phyloP scores from a whole-genome alignment of 1,284 basidiomycete genomes.

The Mycena citricolor region DNA sequence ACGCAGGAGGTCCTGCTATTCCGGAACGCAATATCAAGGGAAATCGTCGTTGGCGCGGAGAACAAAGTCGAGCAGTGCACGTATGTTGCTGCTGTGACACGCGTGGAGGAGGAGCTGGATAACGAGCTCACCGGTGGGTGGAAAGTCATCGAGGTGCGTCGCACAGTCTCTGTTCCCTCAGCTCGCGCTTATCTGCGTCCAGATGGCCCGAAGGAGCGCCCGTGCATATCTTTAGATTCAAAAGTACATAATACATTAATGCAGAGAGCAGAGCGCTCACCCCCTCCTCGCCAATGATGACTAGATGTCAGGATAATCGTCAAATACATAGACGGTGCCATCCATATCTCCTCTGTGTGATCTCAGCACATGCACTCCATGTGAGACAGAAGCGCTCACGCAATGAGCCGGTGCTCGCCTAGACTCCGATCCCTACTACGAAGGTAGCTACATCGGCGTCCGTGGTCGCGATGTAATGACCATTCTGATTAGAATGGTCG shows the following conservation, averaged over 20 bases:
- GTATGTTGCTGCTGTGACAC: slow-evolving; percentile 91
- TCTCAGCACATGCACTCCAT: background rate
- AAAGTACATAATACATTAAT: slow-evolving; percentile 17
- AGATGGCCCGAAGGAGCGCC: slow-evolving; percentile 53
- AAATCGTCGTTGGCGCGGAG: slow-evolving; percentile 85
- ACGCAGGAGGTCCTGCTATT: slow-evolving; percentile 95
- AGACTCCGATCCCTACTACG: slow-evolving; percentile 53
- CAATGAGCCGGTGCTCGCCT: slow-evolving; percentile 55
- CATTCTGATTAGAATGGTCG: slow-evolving; percentile 42
- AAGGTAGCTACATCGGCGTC: slow-evolving; percentile 60
- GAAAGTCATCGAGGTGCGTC: slow-evolving; percentile 92
- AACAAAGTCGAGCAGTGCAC: slow-evolving; percentile 90
- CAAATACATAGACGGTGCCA: background rate
- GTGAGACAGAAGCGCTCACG: slow-evolving; percentile 46
- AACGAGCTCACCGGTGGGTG: slow-evolving; percentile 96
- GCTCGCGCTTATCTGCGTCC: slow-evolving; percentile 12
- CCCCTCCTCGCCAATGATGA: no score
- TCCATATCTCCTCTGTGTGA: background rate
- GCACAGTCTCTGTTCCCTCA: slow-evolving; percentile 1
- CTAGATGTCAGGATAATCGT: no score
- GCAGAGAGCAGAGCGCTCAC: no score
- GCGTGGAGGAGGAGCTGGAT: slow-evolving; percentile 81
- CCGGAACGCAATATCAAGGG: slow-evolving; percentile 84
- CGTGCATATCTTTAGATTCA: slow-evolving; percentile 47
- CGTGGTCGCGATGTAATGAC: slow-evolving; percentile 48